Evolutionary conservation across 805 yeast genomes (phyloP).

Genomic region (Metschnikowia cerradonensis): DNA sequence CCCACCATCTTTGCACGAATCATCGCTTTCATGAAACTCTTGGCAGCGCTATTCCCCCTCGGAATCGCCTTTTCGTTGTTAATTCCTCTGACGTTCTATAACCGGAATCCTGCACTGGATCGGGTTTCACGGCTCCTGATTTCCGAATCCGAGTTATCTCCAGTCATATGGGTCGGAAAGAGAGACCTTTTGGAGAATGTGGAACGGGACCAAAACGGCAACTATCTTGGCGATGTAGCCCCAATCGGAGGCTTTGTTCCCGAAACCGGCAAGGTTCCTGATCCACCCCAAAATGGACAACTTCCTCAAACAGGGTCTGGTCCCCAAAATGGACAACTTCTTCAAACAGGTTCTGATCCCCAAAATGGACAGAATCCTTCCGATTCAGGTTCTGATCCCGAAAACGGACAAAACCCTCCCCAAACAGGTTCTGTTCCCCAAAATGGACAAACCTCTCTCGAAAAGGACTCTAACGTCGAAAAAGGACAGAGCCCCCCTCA

Average conservation of each 20-base stretch:
- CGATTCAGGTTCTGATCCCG: background rate
- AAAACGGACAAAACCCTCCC: background rate
- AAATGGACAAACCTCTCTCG: background rate
- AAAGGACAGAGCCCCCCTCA: background rate
- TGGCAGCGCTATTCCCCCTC: background rate
- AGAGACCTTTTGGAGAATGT: background rate
- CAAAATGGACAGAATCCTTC: background rate
- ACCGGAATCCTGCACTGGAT: too few relatives aligned
- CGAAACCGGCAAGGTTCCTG: too few relatives aligned
- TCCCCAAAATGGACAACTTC: background rate
- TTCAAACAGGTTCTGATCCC: background rate
- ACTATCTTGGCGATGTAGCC: background rate
- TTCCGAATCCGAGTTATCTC: background rate
- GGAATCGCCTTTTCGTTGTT: background rate
- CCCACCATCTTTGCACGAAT: background rate
- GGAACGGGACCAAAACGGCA: background rate
- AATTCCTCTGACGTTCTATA: background rate
- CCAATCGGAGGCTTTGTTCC: too few relatives aligned
- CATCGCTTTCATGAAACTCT: background rate
- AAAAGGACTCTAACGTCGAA: too few relatives aligned
- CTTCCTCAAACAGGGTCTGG: too few relatives aligned
- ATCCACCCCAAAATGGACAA: background rate
- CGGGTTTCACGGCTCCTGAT: background rate
- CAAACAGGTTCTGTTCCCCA: background rate
- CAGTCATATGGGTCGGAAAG: background rate